These are phyloP conservation scores for Monilinia laxa DNA, from an alignment of 2,329 filamentous ascomycete species.

Conservation along the genomic window DNA sequence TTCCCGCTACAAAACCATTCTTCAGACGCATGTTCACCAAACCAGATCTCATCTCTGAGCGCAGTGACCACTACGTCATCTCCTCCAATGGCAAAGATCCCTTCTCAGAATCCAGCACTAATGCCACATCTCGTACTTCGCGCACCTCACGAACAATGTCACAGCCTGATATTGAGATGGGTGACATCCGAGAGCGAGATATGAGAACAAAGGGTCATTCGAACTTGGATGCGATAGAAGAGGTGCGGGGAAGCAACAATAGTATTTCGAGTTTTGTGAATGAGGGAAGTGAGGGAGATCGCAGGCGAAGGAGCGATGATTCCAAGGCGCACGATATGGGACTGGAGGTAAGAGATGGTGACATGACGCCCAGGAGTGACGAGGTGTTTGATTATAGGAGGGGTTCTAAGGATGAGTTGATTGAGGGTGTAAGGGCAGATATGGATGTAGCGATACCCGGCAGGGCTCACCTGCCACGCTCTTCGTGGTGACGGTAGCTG, in stretches of 20 bases:
- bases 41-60: not conserved
- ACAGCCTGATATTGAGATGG: not conserved
- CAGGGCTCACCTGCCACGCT: not conserved
- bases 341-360: not conserved
- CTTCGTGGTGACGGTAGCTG: not conserved
- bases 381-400: no score
- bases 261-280: conserved; percentile 5
- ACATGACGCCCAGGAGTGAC: no score
- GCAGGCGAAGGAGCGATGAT: not conserved
- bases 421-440: not conserved
- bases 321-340: not conserved
- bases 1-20: conserved; percentile 47
- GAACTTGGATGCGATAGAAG: not conserved
- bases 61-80: not conserved
- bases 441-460: not conserved
- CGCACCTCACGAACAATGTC: not conserved
- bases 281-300: not conserved
- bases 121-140: not conserved
- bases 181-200: not conserved
- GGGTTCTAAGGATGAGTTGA: not conserved
- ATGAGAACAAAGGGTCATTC: not conserved
- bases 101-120: not conserved
- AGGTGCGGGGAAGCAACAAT: not conserved
- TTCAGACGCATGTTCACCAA: conserved; percentile 39
- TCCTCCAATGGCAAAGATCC: not conserved